Base-by-base conservation (phyloP, 371 early-diverging fungal species). In the Circinella umbellata region DNA sequence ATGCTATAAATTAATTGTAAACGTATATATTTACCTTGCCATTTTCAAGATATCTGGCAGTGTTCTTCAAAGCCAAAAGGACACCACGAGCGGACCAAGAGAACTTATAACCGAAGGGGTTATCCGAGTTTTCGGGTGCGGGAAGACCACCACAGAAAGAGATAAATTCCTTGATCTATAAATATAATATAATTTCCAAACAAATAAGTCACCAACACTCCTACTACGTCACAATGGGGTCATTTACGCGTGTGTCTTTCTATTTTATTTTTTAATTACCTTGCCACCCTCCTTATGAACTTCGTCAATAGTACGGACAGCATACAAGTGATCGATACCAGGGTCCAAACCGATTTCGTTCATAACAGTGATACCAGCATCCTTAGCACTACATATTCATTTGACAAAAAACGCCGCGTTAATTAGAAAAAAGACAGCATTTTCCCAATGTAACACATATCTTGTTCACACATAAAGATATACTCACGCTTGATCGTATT, bases 71-170 rank as follows among this genome's bases (percentile, higher is more conserved):
- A 17, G 99, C 99, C 62, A 98, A 86, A 66, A 99, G 82, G 36
- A 98, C 99, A 66, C 98, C 95, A 70, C 94, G 93, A 9, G 98
- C 94, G 38, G 94, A 94, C 99, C 99, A 99, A 74, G 94, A 93
- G 86, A 99, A 99, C 84, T 99, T 99, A 91, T 99, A 99, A 39
- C 99, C 99, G 47, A 99, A 90, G 61, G 99, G 99, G 78, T 98
- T 98, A 89, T 95, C 92, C 64, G 95, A 94, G 66, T 89, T 92
- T 80, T 99, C 99, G 17, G 99, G 99, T 37, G 99, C 99, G 15
- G 99, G 99, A 66, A 99, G 89, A 57, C 99, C 99, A 72, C 99
- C 98, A 83, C 99, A 99, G 94, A 95, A 99, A 9, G 96, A 96
- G 64, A 94, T 86, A 83, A 98, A 99, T 10, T 94, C 93, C 53